Evolutionary conservation across 495 filamentous ascomycete genomes (phyloP).

Genomic region (Hypoxylon fuscum): DNA sequence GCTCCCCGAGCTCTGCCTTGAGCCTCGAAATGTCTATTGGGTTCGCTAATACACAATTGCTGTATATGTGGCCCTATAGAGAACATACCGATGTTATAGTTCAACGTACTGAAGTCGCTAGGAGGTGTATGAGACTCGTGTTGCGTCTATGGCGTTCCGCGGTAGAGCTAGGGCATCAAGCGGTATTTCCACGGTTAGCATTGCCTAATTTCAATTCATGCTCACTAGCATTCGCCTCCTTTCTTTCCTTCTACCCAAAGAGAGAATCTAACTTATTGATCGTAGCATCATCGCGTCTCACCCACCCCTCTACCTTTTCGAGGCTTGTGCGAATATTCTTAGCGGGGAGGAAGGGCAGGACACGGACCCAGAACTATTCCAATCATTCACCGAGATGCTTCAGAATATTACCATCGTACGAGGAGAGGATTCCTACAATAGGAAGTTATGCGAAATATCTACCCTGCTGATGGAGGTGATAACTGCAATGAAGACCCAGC

Average conservation of each 20-base stretch:
- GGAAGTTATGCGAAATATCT: conserved; percentile 14
- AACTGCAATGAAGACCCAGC: conserved; percentile 2
- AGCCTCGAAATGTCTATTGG: conserved; percentile 11
- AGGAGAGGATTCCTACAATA: conserved; percentile 14
- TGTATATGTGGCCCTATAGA: conserved; percentile 22
- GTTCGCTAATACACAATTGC: conserved; percentile 14
- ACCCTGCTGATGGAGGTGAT: conserved; percentile 12
- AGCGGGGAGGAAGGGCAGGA: conserved; percentile 5
- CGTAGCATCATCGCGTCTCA: conserved; percentile 22
- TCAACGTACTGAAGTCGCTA: conserved; percentile 5
- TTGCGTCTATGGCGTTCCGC: conserved; percentile 13
- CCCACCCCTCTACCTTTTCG: conserved; percentile 28
- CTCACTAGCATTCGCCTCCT: not conserved
- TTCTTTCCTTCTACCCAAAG: not conserved
- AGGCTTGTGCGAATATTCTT: conserved; percentile 7
- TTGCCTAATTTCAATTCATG: not conserved
- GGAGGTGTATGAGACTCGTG: conserved; percentile 17
- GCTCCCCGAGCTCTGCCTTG: not conserved
- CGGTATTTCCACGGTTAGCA: conserved; percentile 26
- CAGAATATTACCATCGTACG: conserved; percentile 5
- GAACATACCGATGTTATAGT: conserved; percentile 6
- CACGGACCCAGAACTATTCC: conserved; percentile 14
- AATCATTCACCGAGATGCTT: conserved; percentile 25
- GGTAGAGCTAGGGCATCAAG: conserved; percentile 2
- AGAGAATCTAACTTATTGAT: not conserved